Percentiles rank a stretch among this genome's conserved stretches.
Conservation (phyloP, 148 eudicot species). For the Fagopyrum tataricum region DNA sequence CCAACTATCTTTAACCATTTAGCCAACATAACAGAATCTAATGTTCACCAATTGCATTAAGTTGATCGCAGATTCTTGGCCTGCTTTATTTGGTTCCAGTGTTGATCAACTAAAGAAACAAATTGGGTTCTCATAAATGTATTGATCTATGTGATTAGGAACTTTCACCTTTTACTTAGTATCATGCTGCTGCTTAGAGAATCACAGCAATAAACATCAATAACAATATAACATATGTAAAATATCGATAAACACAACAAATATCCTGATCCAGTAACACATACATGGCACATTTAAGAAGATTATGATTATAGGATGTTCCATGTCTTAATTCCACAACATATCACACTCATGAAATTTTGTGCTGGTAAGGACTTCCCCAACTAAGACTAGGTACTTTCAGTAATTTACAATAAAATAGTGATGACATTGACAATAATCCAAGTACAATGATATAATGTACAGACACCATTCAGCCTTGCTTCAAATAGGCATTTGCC, state of each 20-base stretch:
- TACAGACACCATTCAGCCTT: not conserved
- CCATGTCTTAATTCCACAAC: not conserved
- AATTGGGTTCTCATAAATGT: not conserved
- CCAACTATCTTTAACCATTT: not conserved
- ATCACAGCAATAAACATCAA: constrained; percentile 1
- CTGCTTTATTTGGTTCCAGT: not conserved
- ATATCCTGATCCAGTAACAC: not conserved
- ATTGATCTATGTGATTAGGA: not conserved
- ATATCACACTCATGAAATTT: not conserved
- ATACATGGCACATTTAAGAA: constrained; percentile 1
- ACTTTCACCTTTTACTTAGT: not conserved
- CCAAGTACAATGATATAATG: not conserved
- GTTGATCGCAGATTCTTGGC: not conserved
- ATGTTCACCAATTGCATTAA: constrained; percentile 4
- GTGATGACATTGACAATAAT: not conserved
- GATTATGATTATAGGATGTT: not conserved
- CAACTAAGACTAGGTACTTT: not conserved
- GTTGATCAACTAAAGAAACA: not conserved
- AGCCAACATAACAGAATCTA: not conserved
- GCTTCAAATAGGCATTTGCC: not conserved
- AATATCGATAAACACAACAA: not conserved
- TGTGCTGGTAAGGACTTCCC: not conserved
- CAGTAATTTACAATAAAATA: not conserved
- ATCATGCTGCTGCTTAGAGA: not conserved
- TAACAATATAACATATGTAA: not conserved